Percentiles rank a stretch among this genome's conserved stretches.
Conservation (phyloP, 768 basidiomycete species). For the Amanita pallidorosea region DNA sequence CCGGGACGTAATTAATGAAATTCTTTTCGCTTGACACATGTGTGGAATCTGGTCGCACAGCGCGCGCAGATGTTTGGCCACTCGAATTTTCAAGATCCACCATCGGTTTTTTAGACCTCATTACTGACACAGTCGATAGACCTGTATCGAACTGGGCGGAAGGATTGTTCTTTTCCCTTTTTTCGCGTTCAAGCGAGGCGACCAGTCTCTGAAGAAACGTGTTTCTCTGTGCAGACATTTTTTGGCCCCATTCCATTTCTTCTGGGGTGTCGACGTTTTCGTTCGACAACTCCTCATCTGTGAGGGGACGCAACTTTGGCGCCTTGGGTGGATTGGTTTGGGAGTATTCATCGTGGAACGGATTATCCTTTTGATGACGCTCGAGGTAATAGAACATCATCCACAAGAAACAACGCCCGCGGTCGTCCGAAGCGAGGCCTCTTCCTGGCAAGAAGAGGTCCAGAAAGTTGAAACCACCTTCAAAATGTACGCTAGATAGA, state of each 20-base stretch:
- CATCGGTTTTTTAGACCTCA: conserved; percentile 1
- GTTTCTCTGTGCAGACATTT: conserved; percentile 66
- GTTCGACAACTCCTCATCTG: conserved; percentile 36
- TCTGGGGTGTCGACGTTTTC: conserved; percentile 76
- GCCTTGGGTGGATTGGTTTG: conserved; percentile 47
- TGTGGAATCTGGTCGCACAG: neutral
- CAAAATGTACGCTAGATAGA: conserved; percentile 60
- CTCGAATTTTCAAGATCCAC: neutral
- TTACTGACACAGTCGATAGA: neutral
- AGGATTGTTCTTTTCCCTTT: conserved; percentile 26
- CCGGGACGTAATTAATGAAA: conserved; percentile 1
- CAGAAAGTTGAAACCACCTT: conserved; percentile 61
- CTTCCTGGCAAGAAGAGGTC: conserved; percentile 75
- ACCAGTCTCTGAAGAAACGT: conserved; percentile 64
- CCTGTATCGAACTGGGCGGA: conserved; percentile 36
- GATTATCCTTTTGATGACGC: conserved; percentile 49
- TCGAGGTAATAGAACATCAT: conserved; percentile 78
- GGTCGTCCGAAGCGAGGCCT: conserved; percentile 56
- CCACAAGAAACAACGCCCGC: conserved; percentile 77
- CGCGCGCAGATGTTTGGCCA: neutral
- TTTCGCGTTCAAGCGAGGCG: conserved; percentile 39
- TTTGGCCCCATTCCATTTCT: conserved; percentile 68
- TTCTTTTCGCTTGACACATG: neutral
- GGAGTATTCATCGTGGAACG: conserved; percentile 64
- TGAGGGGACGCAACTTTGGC: conserved; percentile 47